These are phyloP conservation scores for Penicillium mononematosum DNA, from an alignment of 495 filamentous ascomycete genomes.

Conservation along the genomic window DNA sequence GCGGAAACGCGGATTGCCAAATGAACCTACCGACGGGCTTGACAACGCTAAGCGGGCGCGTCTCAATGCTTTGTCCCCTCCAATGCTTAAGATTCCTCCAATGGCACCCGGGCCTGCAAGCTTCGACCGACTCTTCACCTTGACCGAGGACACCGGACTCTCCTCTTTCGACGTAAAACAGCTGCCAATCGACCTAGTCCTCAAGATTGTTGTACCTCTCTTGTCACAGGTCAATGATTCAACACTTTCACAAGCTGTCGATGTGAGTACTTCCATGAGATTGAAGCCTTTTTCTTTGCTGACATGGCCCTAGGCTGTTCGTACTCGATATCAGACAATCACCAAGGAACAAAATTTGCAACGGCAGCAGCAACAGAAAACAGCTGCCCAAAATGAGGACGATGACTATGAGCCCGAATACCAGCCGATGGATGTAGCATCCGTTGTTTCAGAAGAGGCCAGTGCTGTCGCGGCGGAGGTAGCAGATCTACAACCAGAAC, in stretches of 20 bases:
- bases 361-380: slow-evolving; percentile 41
- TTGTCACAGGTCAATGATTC: slow-evolving; percentile 62
- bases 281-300: slow-evolving; percentile 13
- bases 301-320: slow-evolving; percentile 42
- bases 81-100: slow-evolving; percentile 58
- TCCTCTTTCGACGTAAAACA: slow-evolving; percentile 79
- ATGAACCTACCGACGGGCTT: slow-evolving; percentile 64
- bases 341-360: slow-evolving; percentile 40
- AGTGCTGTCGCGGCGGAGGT: slow-evolving; percentile 61
- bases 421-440: slow-evolving; percentile 66
- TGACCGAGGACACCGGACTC: slow-evolving; percentile 70
- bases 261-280: slow-evolving; percentile 40
- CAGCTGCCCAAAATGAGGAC: slow-evolving; percentile 70
- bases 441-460: slow-evolving; percentile 68
- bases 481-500: slow-evolving; percentile 49
- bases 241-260: slow-evolving; percentile 65
- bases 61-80: slow-evolving; percentile 54
- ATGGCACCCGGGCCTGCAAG: slow-evolving; percentile 71
- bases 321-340: slow-evolving; percentile 46
- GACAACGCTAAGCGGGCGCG: slow-evolving; percentile 70
- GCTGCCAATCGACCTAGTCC: slow-evolving; percentile 68
- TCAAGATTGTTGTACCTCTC: slow-evolving; percentile 72
- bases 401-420: slow-evolving; percentile 89
- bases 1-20: slow-evolving; percentile 71
- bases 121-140: slow-evolving; percentile 75